phyloP scores from a whole-genome alignment of 495 filamentous ascomycete species.

The Hypoxylon subgilvum region DNA sequence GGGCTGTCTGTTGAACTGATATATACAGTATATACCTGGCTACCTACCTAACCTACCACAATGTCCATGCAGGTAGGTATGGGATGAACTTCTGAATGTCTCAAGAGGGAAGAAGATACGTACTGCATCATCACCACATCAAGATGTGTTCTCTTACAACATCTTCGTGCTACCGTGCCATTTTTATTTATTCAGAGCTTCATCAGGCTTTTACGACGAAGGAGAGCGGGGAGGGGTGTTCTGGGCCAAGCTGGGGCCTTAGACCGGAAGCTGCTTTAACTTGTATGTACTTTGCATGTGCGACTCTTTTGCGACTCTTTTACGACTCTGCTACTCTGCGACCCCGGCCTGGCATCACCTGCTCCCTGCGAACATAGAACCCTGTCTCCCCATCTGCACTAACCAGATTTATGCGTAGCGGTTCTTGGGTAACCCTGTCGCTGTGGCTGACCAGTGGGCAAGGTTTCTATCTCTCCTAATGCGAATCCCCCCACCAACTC shows the following conservation, averaged over 20 bases:
- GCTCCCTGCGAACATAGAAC: constrained; percentile 19
- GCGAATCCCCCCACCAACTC: constrained; percentile 31
- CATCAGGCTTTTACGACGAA: constrained; percentile 6
- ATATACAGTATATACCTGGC: neutral
- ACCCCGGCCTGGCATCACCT: constrained; percentile 32
- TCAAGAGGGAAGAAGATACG: constrained; percentile 2
- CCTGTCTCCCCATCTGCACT: constrained; percentile 9
- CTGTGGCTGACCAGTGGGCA: constrained; percentile 20
- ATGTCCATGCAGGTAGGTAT: too few relatives aligned
- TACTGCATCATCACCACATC: constrained; percentile 7
- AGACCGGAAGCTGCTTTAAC: constrained; percentile 15
- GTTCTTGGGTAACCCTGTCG: constrained; percentile 13
- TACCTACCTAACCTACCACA: too few relatives aligned
- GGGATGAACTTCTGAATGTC: too few relatives aligned
- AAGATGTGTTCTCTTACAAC: neutral
- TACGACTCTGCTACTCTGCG: neutral
- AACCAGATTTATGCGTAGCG: constrained; percentile 20
- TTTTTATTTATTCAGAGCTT: constrained; percentile 8
- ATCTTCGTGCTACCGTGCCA: constrained; percentile 4
- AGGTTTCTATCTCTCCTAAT: constrained; percentile 10
- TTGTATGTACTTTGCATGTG: constrained; percentile 3
- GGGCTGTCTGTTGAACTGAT: too few relatives aligned
- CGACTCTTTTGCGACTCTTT: too few relatives aligned
- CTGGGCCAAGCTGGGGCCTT: constrained; percentile 5
- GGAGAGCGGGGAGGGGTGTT: constrained; percentile 8